phyloP scores from a whole-genome alignment of 2,329 filamentous ascomycete genomes.

The Curvularia lunata region DNA sequence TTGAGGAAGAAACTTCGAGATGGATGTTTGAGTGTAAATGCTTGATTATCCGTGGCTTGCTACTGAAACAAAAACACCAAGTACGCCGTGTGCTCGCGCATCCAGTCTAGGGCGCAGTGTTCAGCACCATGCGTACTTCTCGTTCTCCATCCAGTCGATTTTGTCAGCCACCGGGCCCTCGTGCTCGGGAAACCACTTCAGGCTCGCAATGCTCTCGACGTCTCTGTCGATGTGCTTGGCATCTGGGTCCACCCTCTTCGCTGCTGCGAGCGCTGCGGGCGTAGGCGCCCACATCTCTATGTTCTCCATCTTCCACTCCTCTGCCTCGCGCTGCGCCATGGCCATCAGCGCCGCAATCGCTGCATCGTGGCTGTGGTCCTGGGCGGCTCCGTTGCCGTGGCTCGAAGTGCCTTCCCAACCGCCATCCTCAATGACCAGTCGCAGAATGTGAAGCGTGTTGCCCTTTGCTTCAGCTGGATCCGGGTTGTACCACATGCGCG shows the following conservation, averaged over 20 bases:
- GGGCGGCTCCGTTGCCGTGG: slow-evolving; percentile 27
- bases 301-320: slow-evolving; percentile 70
- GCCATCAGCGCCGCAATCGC: slow-evolving; percentile 68
- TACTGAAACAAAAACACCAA: neutral
- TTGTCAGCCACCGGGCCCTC: slow-evolving; percentile 55
- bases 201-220: slow-evolving; percentile 70
- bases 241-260: slow-evolving; percentile 54
- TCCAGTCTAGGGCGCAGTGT: neutral
- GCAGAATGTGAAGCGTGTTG: slow-evolving; percentile 73
- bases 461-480: slow-evolving; percentile 60
- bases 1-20: slow-evolving; percentile 39
- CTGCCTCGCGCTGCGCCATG: slow-evolving; percentile 73
- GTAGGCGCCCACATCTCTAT: slow-evolving; percentile 87
- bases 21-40: neutral
- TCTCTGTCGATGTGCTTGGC: slow-evolving; percentile 64
- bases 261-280: slow-evolving; percentile 54
- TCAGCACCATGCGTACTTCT: slow-evolving; percentile 81
- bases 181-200: slow-evolving; percentile 68
- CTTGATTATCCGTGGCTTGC: too few relatives aligned
- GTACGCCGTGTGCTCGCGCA: neutral
- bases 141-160: slow-evolving; percentile 75
- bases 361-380: slow-evolving; percentile 29
- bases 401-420: slow-evolving; percentile 29
- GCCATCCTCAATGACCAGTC: slow-evolving; percentile 70
- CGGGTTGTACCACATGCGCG: slow-evolving; percentile 66